Evolutionary conservation across 1,284 basidiomycete species (phyloP).

Genomic region (Coniferiporia weirii): DNA sequence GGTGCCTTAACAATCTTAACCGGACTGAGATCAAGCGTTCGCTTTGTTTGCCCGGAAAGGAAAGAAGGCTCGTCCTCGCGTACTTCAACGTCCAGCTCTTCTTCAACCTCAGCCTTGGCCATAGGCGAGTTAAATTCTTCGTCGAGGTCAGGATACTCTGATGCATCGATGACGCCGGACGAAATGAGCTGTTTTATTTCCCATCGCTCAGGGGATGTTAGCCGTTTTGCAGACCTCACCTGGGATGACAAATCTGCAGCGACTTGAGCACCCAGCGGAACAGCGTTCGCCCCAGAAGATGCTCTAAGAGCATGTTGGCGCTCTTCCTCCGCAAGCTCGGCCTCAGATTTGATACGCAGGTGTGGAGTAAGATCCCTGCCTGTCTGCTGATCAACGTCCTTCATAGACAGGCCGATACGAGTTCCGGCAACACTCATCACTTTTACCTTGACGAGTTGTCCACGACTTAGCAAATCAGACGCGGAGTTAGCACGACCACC

Average conservation of each 20-base stretch:
- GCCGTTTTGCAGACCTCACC: constrained; percentile 77
- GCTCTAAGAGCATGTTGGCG: constrained; percentile 54
- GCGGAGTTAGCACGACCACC: constrained; percentile 83
- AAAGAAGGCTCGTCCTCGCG: constrained; percentile 97
- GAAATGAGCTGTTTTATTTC: constrained; percentile 99
- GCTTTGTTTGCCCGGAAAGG: constrained; percentile 92
- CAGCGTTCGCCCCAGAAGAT: constrained; percentile 64
- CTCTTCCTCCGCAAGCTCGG: constrained; percentile 80
- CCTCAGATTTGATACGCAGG: constrained; percentile 87
- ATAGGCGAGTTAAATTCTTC: constrained; percentile 81
- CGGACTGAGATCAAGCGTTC: constrained; percentile 91
- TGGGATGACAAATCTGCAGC: constrained; percentile 36
- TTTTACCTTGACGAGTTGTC: constrained; percentile 89
- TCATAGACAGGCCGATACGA: constrained; percentile 89
- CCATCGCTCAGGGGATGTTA: constrained; percentile 97
- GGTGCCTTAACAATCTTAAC: constrained; percentile 97
- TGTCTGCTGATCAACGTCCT: constrained; percentile 90
- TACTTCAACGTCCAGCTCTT: constrained; percentile 96
- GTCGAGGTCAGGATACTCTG: constrained; percentile 95
- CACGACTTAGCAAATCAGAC: constrained; percentile 78
- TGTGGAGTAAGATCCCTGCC: constrained; percentile 92
- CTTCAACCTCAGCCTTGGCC: constrained; percentile 83
- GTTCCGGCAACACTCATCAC: constrained; percentile 88
- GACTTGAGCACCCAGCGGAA: constrained; percentile 54
- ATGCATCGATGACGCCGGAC: constrained; percentile 86